Evolutionary conservation across 1,139 yeast genomes (phyloP), one percentile per base, ranked within the genome.

Genomic region (Saccharomyces hybrid): DNA sequence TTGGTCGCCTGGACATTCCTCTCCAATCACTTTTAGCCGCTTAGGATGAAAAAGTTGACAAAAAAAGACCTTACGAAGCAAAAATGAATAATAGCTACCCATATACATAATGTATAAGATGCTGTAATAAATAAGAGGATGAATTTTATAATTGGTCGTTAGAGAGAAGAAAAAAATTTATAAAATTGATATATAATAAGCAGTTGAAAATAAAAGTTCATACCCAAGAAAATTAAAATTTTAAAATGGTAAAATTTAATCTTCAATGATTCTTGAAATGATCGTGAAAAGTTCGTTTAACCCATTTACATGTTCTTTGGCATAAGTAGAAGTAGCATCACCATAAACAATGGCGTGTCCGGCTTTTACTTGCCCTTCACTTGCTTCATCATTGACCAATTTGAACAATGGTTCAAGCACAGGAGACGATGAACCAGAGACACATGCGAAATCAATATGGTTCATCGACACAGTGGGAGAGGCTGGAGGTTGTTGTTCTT

Each of bases 301-400:
- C 58, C 96, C 96, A 56, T 81, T 80, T 14, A 88, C 83, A 54
- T 83, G 82, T 62, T 81, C 85, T 46, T 76, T 78, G 1, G 96
- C 96, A 54, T 77, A 77, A 1, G 86, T 84, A 55, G 77, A 75
- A 2, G 78, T 75, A 13, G 76, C 68, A 47, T 70, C 70, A 16
- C 82, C 84, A 56, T 86, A 81, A 0, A 89, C 86, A 38, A 88
- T 84, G 0, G 91, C 83, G 58, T 83, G 76, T 0, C 79, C 80
- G 49, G 75, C 68, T 2, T 72, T 70, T 47, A 76, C 68, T 46
- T 64, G 73, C 46, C 71, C 71, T n/a, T 64, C 64, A 29, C 67
- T 68, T 25, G 70, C 66, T 54, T 79, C 68, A 3, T 69, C 72
- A 57, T 82, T 80, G 44, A 83, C 82, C 70, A 79, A 80, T 53